Evolutionary conservation across 2,329 filamentous ascomycete genomes (phyloP).

Genomic region (Fusarium chuoi): DNA sequence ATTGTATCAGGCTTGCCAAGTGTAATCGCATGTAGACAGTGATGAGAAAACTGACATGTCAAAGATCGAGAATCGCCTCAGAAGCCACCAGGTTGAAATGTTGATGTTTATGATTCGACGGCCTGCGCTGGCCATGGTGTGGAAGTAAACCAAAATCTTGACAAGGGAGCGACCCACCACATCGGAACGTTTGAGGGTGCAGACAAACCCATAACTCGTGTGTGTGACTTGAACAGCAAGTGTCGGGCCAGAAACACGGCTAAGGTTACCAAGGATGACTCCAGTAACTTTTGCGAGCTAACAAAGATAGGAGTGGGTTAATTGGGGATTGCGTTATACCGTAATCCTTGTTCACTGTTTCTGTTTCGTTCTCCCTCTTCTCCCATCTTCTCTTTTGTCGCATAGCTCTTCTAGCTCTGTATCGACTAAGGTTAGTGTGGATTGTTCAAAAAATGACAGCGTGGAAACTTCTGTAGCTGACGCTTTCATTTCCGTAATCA

Average conservation of each 20-base stretch:
- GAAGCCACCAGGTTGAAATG: background rate
- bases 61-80: conserved; percentile 6
- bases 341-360: background rate
- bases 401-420: background rate
- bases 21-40: background rate
- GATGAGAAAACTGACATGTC: conserved; percentile 9
- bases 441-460: conserved; percentile 1
- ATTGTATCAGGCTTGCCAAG: background rate
- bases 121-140: background rate
- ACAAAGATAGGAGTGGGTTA: background rate
- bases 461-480: background rate
- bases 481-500: background rate
- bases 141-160: conserved; percentile 8
- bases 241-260: conserved; percentile 25
- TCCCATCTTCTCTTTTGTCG: conserved; percentile 3
- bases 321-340: background rate
- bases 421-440: background rate
- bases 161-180: conserved; percentile 16
- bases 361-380: conserved; percentile 18
- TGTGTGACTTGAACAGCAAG: conserved; percentile 14
- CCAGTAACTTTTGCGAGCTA: background rate
- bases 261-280: conserved; percentile 2
- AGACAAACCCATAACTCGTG: conserved; percentile 20
- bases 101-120: background rate
- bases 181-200: conserved; percentile 15